Percentiles rank a stretch among this genome's conserved stretches.
These are phyloP conservation scores for Silybum marianum DNA, from an alignment of 129 eudicot species.

Conservation along the genomic window DNA sequence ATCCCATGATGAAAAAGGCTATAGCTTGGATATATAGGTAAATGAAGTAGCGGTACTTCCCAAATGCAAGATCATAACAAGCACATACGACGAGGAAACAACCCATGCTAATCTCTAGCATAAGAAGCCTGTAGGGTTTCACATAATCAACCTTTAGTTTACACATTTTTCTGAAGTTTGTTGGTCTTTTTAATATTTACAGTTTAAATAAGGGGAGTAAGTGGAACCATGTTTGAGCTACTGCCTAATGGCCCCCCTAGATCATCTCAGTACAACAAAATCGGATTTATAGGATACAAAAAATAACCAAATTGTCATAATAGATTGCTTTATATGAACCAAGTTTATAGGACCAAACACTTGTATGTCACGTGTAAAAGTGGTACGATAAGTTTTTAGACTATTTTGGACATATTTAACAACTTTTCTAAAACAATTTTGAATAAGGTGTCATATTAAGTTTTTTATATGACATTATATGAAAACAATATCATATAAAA, in stretches of 20 bases:
- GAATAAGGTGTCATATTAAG: background rate
- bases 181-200: background rate
- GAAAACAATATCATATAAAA: background rate
- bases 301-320: background rate
- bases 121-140: conserved; percentile 43
- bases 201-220: background rate
- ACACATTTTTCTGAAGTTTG: background rate
- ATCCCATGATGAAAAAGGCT: conserved; percentile 61
- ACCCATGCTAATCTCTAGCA: conserved; percentile 47
- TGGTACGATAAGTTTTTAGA: background rate
- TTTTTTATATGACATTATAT: background rate
- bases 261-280: background rate
- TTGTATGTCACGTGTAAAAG: background rate
- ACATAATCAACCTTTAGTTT: background rate
- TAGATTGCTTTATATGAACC: background rate
- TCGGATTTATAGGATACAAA: background rate
- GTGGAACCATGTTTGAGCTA: background rate
- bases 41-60: conserved; percentile 49
- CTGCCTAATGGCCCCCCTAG: background rate
- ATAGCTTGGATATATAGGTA: conserved; percentile 58
- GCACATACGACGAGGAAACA: conserved; percentile 58
- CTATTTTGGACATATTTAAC: background rate
- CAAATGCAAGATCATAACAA: conserved; percentile 56
- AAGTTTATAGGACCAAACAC: background rate
- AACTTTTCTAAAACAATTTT: background rate